Base-by-base conservation (phyloP, 2,329 filamentous ascomycete genomes). In the Phoma herbarum region DNA sequence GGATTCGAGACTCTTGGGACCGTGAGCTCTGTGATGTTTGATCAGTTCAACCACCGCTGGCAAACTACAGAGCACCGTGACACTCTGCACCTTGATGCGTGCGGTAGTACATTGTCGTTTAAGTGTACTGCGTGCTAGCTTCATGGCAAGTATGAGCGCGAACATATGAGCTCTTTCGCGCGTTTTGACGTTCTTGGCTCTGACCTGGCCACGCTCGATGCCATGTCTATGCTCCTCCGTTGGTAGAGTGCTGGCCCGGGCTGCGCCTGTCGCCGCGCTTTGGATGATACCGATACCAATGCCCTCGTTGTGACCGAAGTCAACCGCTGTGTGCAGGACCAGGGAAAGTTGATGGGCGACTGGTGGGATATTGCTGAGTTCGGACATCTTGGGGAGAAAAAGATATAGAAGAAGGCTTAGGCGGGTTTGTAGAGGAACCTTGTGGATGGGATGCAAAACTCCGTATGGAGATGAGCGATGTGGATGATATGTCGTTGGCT, bases 101-200 rank as follows among this genome's bases (percentile, higher is more conserved):
- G 31, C 12, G 31, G 31, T 33, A 33, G 31, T 14, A 33, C n/a
- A 33, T 33, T 39, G 43, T 54, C 29, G 57, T 50, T 51, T 63
- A 47, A 63, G 12, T 52, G 61, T 63, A 45, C 51, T 49, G 5
- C 54, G 51, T 25, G 61, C 51, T 35, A 60, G 51, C 35, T 54
- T 54, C 47, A 58, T 56, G 33, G 61, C 54, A 58, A 45, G 48
- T 52, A 60, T 22, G 25, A 63, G 25, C 26, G 53, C 61, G 53
- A 58, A 57, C 51, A 63, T 60, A 31, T 53, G 47, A 58, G 57
- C 51, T 63, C 51, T 60, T 60, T 63, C 47, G 41, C 31, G 35
- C 28, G 57, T 60, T 39, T 51, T 56, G 51, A 63, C 47, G 22
- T 60, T 60, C 28, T 56, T 39, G 44, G 53, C 43, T 59, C 46